A percentile compares a stretch with the other conserved stretches of the same genome.
Conservation (phyloP, 2,329 filamentous ascomycete species). For the Pseudogymnoascus sp. region DNA sequence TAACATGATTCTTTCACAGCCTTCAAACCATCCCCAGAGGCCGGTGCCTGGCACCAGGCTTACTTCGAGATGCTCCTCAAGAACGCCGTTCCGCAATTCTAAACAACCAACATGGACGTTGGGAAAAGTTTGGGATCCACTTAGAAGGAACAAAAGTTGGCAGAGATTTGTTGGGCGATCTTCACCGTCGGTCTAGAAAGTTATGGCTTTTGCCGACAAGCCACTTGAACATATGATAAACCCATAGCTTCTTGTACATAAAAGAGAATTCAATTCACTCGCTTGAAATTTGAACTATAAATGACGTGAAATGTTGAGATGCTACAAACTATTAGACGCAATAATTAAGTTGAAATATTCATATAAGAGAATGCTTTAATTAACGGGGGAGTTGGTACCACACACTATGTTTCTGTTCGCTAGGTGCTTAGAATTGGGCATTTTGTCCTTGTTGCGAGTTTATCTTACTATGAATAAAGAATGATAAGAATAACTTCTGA, state of each 20-base stretch:
- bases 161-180: constrained; percentile 9
- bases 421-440: too few species aligned
- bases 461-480: too few species aligned
- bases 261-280: constrained; percentile 3
- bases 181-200: not conserved
- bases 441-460: too few species aligned
- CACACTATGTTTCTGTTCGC: too few species aligned
- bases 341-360: too few species aligned
- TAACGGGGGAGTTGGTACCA: too few species aligned
- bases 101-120: constrained; percentile 10
- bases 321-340: too few species aligned
- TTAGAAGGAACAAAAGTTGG: constrained; percentile 10
- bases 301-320: not conserved
- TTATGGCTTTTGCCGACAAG: not conserved
- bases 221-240: constrained; percentile 9
- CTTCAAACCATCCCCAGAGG: constrained; percentile 37
- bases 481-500: not conserved
- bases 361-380: too few species aligned
- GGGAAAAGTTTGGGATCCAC: not conserved
- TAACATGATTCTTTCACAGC: constrained; percentile 18
- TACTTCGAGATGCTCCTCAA: constrained; percentile 40
- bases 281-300: not conserved
- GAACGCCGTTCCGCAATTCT: constrained; percentile 31
- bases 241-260: constrained; percentile 8
- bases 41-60: constrained; percentile 38